These are phyloP conservation scores for Auricularia cornea DNA, from an alignment of 768 basidiomycete genomes.

Conservation along the genomic window DNA sequence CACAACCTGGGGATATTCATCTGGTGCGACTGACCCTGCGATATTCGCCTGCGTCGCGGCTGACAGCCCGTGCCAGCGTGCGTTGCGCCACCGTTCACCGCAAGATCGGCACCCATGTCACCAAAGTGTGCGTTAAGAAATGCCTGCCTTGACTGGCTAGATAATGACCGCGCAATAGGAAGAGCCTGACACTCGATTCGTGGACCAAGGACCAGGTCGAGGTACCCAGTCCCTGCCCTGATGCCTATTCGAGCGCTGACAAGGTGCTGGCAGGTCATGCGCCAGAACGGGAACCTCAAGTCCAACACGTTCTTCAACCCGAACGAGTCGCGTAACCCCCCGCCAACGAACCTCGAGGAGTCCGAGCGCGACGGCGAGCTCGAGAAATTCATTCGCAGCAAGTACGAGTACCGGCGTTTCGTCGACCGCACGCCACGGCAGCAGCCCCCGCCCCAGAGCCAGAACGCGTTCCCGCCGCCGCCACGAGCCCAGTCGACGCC, in stretches of 20 bases:
- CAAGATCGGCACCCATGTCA: constrained; percentile 88
- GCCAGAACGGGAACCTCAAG: constrained; percentile 67
- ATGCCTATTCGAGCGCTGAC: constrained; percentile 10
- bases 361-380: constrained; percentile 81
- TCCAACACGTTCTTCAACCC: constrained; percentile 79
- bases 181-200: constrained; percentile 80
- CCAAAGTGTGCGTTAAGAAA: constrained; percentile 67
- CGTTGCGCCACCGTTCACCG: constrained; percentile 56
- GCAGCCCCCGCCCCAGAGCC: constrained; percentile 14
- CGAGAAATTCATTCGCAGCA: constrained; percentile 83
- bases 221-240: constrained; percentile 34
- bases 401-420: constrained; percentile 73
- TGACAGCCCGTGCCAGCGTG: neutral
- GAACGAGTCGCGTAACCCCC: constrained; percentile 72
- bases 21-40: constrained; percentile 52
- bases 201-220: constrained; percentile 89
- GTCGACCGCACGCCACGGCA: constrained; percentile 28
- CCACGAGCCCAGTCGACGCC: constrained; percentile 29
- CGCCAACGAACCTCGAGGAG: constrained; percentile 71
- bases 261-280: constrained; percentile 52
- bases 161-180: constrained; percentile 40
- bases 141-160: neutral
- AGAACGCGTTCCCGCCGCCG: constrained; percentile 7
- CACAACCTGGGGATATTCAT: constrained; percentile 84
- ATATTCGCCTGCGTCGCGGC: neutral